Base-by-base conservation (phyloP, 306 rosid species). In the Cicer cuneatum region DNA sequence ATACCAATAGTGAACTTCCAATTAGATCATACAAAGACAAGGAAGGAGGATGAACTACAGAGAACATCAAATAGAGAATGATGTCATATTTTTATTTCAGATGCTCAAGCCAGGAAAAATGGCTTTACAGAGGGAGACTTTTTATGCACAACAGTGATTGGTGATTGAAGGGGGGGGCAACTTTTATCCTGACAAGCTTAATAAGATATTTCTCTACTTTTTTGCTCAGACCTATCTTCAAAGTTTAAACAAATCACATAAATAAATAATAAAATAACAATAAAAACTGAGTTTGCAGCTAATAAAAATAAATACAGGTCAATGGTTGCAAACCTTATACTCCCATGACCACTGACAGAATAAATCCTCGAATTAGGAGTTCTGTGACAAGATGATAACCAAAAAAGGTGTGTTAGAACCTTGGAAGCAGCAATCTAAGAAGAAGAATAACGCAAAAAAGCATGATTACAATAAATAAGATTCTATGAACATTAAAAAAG, bases 321-420 rank as follows among this genome's bases (percentile, higher is more conserved):
- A 74, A 64, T 12, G 56, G 81, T 79, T 57, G 66, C 93, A 81
- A 70, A 94, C 98, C 98, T 90, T 70, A 66, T 77, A 70, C 49
- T 48, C 10, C 69, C 73, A 88, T 75, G 79, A 69, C 78, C 78
- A 59, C 61, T 80, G 41, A 74, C 73, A 56, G 84, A 48, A 76
- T 60, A 56, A 74, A 75, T 73, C 75, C 72, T 73, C 33, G 85
- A 80, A 71, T 41, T 65, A 69, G 79, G 79, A 66, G 87, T 78
- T 77, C 92, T 82, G 85, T 71, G 59, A 24, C 81, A 82, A 73
- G 47, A 75, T 47, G 72, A 82, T 39, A 83, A 49, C 38, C 39
- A 47, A 71, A 56, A 67, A 71, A 39, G 7, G 54, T 14, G 51
- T 43, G 76, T 72, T 51, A 80, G 60, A 46, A 77, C 16, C 38